Evolutionary conservation across 768 basidiomycete species (phyloP), one percentile per base, ranked within the genome.

Genomic region (Lanmaoa pseudosensibilis): DNA sequence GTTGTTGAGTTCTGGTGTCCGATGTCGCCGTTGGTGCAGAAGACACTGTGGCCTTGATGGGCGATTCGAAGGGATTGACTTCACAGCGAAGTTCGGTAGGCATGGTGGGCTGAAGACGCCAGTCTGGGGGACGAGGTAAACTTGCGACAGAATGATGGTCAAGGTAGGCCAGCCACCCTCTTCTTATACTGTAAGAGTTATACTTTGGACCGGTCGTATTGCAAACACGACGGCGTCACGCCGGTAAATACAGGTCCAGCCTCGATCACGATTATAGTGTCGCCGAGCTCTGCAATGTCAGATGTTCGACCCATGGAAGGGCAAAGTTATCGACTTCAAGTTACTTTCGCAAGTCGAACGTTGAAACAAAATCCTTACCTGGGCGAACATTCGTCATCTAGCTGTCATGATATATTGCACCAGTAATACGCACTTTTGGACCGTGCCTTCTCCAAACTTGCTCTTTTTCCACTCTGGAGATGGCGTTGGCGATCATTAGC

Each of bases 31-130:
- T 21, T 38, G 56, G 46, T 25, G 51, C 21, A 18, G 39, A 46
- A n/a, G 10, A 25, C 23, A 30, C 1, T 7, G 9, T 39, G 8
- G 41, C 1, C 41, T 56, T 68, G 60, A 53, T 39, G 49, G 67
- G 67, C 1, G 67, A 67, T 52, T 52, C 34, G 46, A 69, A 70
- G 5, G 67, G 63, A 18, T 68, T 57, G 4, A 2, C 21, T n/a
- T 52, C 43, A 50, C 13, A 8, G 34, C 37, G 21, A 32, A 11
- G 46, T 33, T 55, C 25, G 45, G 46, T 15, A 16, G 63, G 47
- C 60, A 68, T 65, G 27, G 12, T 34, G 38, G 16, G 32, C 18
- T 34, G 50, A 38, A 25, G 50, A 27, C 21, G 7, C 30, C 30
- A 39, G 23, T 16, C 25, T 23, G 12, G 7, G 12, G 25, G 43